Evolutionary conservation across 2,329 filamentous ascomycete species (phyloP), one percentile per base, ranked within the genome.

Genomic region (Beauveria brongniartii): DNA sequence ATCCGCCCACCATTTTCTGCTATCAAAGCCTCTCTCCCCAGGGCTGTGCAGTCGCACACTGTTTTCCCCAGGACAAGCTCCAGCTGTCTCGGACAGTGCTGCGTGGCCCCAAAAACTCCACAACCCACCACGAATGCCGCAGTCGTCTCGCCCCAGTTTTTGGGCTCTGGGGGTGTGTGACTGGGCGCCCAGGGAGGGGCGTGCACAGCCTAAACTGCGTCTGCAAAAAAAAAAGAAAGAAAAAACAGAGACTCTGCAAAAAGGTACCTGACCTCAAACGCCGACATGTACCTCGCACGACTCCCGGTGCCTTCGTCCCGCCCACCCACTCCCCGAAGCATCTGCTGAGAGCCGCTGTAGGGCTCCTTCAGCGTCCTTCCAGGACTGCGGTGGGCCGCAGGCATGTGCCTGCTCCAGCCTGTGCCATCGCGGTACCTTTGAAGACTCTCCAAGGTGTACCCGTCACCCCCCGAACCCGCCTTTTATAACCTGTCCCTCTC

Each of bases 401-500:
- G 61, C 61, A 62, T 62, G 61, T 62, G 56, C 61, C 48, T 62
- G 34, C 34, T 47, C 51, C 30, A 24, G 41, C 50, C 55, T 34
- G 34, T 26, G 55, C 44, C 56, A 44, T 55, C 46, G 61, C 51
- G 61, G 61, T 59, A 62, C 61, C 37, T 62, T 28, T 44, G 20
- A 47, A 60, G 20, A 55, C 48, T 57, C 56, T 50, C 37, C 30
- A 56, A 50, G 43, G 43, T 55, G 61, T 62, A 62, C 61, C 61
- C 43, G 47, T 50, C 55, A 43, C 30, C 43, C 50, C 51, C 56
- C 55, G 56, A 62, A 24, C 61, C 62, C 66, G 68, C 66, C 64
- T 68, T 70, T 69, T 69, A 69, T 68, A 70, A 65, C 63, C 66
- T 65, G 65, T 66, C 62, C 60, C 62, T 65, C 64, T 62, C 65